A percentile compares a stretch with the other conserved stretches of the same genome.
Evolutionary conservation across 2,329 filamentous ascomycete species (phyloP).

Genomic region (Penicillium sp.): DNA sequence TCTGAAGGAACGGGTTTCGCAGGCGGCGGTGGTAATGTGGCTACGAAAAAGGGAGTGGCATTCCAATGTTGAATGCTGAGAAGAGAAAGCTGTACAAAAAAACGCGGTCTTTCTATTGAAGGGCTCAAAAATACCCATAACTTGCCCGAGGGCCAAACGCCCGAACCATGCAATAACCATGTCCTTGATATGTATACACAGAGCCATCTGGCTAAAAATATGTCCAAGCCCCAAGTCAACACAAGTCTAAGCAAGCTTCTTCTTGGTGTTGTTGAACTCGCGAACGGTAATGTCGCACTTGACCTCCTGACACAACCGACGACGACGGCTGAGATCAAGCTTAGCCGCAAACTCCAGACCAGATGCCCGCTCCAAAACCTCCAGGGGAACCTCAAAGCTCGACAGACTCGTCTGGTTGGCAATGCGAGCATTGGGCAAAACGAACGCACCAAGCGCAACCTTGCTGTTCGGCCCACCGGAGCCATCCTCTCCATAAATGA

Average conservation of each 20-base stretch:
- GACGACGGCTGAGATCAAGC: constrained; percentile 71
- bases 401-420: constrained; percentile 80
- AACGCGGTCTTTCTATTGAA: neutral
- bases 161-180: constrained; percentile 25
- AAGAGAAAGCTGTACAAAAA: neutral
- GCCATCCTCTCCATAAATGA: constrained; percentile 92
- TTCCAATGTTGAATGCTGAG: constrained; percentile 69
- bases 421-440: constrained; percentile 88
- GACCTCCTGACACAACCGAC: constrained; percentile 82
- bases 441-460: constrained; percentile 90
- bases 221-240: neutral
- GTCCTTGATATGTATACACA: constrained; percentile 26
- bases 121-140: constrained; percentile 1
- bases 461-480: constrained; percentile 58
- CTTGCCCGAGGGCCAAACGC: constrained; percentile 16
- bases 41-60: constrained; percentile 74
- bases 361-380: constrained; percentile 87
- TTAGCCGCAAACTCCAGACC: constrained; percentile 87
- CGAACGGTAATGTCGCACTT: constrained; percentile 78
- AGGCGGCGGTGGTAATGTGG: constrained; percentile 77
- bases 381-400: constrained; percentile 93
- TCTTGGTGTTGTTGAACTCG: constrained; percentile 67
- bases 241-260: constrained; percentile 31
- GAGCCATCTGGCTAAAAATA: constrained; percentile 6
- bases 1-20: constrained; percentile 93